Conservation (phyloP, 805 yeast genomes). For the Wickerhamomyces bovis region DNA sequence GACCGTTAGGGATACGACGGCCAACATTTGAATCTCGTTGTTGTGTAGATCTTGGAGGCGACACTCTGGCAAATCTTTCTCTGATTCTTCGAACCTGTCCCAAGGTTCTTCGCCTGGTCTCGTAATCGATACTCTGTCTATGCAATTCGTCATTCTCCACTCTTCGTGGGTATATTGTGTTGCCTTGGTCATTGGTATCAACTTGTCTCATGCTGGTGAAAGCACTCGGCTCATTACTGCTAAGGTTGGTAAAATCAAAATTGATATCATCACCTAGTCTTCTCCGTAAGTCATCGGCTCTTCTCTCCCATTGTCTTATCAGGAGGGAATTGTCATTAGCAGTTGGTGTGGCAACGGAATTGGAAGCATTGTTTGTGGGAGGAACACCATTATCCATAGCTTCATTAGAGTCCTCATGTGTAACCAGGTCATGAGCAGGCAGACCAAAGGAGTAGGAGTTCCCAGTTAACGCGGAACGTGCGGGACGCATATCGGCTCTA, state of each 20-base stretch:
- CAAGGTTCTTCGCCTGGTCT: not conserved
- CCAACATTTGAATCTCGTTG: not conserved
- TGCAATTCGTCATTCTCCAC: not conserved
- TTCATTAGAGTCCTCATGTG: not conserved
- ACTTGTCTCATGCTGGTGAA: not conserved
- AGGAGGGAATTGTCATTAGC: not conserved
- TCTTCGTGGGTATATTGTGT: not conserved
- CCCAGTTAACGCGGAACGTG: not conserved
- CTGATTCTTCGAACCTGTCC: not conserved
- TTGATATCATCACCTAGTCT: not conserved
- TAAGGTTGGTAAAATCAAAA: not conserved
- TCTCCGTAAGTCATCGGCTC: slow-evolving; percentile 1
- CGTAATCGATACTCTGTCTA: not conserved
- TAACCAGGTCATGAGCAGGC: not conserved
- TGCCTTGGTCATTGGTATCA: not conserved
- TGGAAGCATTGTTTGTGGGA: not conserved
- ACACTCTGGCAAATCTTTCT: not conserved
- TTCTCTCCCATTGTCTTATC: slow-evolving; percentile 1
- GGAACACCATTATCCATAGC: not conserved
- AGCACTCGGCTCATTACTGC: not conserved
- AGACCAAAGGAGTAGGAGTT: not conserved
- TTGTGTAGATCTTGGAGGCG: not conserved
- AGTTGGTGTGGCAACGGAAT: not conserved
- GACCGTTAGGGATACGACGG: not conserved
- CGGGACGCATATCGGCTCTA: not conserved